Conservation (phyloP, 345 rosid species). For the Passiflora organensis region DNA sequence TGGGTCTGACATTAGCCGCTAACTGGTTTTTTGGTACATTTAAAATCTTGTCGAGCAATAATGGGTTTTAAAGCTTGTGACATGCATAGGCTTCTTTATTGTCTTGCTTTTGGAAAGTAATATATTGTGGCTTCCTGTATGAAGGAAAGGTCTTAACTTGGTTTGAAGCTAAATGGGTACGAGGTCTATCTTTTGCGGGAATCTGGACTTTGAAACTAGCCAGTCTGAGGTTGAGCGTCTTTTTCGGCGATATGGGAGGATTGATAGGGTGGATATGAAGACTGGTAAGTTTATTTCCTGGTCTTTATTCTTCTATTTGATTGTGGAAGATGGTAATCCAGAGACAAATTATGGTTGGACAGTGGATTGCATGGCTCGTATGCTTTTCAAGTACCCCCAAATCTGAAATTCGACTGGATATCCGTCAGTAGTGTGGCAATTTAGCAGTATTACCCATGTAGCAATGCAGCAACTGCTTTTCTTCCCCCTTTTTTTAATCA, state of each 20-base stretch:
- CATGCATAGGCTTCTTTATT: too few relatives aligned
- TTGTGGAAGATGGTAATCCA: not conserved
- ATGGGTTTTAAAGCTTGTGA: too few relatives aligned
- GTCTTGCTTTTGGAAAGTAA: too few relatives aligned
- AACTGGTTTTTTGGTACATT: too few relatives aligned
- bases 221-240: conserved; percentile 82
- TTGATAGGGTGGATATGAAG: conserved; percentile 91
- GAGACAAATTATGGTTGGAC: not conserved
- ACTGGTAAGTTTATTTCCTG: conserved; percentile 51
- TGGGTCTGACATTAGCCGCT: too few relatives aligned
- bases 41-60: too few relatives aligned
- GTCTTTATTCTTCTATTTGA: not conserved
- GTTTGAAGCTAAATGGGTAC: conserved; percentile 24
- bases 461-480: not conserved
- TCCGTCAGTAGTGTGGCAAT: not conserved
- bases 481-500: too few relatives aligned
- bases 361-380: not conserved
- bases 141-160: too few relatives aligned
- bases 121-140: too few relatives aligned
- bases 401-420: not conserved
- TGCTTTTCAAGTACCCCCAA: not conserved
- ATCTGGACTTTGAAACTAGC: conserved; percentile 87
- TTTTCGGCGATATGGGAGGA: conserved; percentile 75
- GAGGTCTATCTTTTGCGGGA: conserved; percentile 92
- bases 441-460: not conserved